These are phyloP conservation scores for Acanthamoeba lenticulata DNA, from an alignment of 208 protist species.

Conservation along the genomic window DNA sequence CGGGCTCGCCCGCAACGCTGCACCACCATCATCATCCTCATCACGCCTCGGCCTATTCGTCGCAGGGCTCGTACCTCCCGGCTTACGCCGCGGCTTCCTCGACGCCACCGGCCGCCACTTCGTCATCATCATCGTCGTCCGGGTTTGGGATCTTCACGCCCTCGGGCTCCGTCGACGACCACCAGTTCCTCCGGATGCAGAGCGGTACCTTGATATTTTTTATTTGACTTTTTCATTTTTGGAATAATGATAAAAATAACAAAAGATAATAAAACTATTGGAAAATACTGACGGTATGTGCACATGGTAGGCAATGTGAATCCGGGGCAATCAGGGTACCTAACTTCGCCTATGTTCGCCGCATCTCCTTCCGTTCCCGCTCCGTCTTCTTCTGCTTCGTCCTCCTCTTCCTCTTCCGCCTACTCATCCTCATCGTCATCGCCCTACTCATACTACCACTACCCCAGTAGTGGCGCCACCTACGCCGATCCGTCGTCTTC, in stretches of 20 bases:
- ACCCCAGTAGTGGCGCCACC: not conserved
- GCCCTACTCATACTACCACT: not conserved
- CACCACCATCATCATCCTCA: not conserved
- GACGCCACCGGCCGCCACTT: no score
- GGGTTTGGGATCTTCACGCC: conserved; percentile 31
- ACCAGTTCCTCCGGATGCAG: conserved; percentile 19
- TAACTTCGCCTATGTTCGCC: not conserved
- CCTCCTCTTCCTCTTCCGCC: not conserved
- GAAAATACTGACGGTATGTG: no score
- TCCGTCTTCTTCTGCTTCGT: not conserved
- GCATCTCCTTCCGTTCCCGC: not conserved
- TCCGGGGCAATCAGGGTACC: not conserved
- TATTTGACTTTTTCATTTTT: no score
- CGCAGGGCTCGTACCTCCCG: not conserved
- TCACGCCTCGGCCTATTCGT: not conserved
- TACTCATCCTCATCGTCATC: not conserved
- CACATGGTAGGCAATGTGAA: not conserved
- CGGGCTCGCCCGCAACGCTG: not conserved
- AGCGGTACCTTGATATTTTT: not conserved
- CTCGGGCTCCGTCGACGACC: not conserved
- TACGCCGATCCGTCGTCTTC: no score
- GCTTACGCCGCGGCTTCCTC: no score
- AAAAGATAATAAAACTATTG: no score
- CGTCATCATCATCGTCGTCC: not conserved
- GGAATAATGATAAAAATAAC: no score